phyloP scores from a whole-genome alignment of 2,329 filamentous ascomycete species.

The Paecilomyces fulvus region DNA sequence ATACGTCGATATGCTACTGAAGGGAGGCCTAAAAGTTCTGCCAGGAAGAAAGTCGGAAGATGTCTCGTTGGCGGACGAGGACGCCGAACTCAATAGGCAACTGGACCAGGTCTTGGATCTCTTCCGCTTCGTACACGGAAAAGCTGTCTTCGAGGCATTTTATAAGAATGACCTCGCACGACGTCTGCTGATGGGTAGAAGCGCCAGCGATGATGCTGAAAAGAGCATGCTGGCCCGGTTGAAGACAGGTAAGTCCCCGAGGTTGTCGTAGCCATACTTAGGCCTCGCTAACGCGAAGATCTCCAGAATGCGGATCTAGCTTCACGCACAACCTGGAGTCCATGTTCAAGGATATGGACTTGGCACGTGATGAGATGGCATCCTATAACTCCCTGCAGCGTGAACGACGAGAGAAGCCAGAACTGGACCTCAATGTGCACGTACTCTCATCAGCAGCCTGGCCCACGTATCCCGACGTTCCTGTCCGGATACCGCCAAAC shows the following conservation, averaged over 20 bases:
- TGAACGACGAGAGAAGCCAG: constrained; percentile 48
- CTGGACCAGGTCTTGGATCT: constrained; percentile 88
- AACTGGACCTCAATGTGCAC: constrained; percentile 72
- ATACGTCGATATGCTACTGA: constrained; percentile 81
- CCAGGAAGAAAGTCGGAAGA: constrained; percentile 42
- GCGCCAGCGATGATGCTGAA: constrained; percentile 90
- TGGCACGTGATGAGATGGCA: constrained; percentile 87
- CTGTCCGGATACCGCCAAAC: constrained; percentile 64
- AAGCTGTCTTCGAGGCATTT: constrained; percentile 96
- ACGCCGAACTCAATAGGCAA: constrained; percentile 83
- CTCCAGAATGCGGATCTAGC: constrained; percentile 74
- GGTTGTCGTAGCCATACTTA: background rate
- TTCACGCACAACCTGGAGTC: constrained; percentile 97
- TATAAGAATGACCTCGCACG: constrained; percentile 97
- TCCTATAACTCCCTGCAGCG: constrained; percentile 66
- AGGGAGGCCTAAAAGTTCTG: constrained; percentile 70
- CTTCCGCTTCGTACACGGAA: constrained; percentile 94
- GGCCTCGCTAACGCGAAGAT: constrained; percentile 1
- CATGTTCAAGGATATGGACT: constrained; percentile 98
- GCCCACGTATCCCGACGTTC: constrained; percentile 78
- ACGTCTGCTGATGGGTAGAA: constrained; percentile 80
- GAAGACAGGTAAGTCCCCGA: constrained; percentile 52
- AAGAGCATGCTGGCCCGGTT: constrained; percentile 88
- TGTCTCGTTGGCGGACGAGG: constrained; percentile 68
- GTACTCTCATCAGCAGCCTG: constrained; percentile 87